Conservation (phyloP, 148 eudicot genomes). For the Heliamphora exappendiculata region DNA sequence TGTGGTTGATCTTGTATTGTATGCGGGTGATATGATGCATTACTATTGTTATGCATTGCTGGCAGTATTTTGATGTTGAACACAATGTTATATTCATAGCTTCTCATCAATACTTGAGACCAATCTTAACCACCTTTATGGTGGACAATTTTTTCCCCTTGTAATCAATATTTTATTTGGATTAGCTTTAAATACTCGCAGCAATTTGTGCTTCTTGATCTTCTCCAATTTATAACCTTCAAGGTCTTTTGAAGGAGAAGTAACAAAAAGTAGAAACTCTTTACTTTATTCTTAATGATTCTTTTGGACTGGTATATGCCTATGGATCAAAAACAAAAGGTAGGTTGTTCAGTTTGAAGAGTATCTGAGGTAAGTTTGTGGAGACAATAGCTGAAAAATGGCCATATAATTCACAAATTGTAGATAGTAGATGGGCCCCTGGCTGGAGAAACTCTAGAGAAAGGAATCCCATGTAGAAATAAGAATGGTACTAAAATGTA, state of each 20-base stretch:
- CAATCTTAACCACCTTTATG: not conserved
- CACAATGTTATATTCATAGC: not conserved
- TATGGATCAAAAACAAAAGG: not conserved
- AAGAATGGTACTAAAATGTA: not conserved
- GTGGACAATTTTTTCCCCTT: not conserved
- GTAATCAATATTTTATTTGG: not conserved
- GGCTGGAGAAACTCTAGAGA: not conserved
- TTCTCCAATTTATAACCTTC: not conserved
- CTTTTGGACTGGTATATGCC: not conserved
- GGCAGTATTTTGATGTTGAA: not conserved
- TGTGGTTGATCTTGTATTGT: not conserved
- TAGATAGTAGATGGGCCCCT: not conserved
- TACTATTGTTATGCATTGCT: not conserved
- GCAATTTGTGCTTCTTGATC: not conserved
- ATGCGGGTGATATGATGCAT: not conserved
- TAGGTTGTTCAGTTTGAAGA: not conserved
- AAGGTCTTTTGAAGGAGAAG: not conserved
- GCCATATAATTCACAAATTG: not conserved
- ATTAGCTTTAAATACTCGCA: not conserved
- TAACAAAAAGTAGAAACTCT: not conserved
- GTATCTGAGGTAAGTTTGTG: not conserved
- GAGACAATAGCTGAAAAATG: not conserved
- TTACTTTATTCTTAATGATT: not conserved
- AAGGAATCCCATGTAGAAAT: not conserved
- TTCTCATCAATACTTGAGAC: not conserved